phyloP scores from a whole-genome alignment of 441 rosid species.

The Euphorbia schlechtendalii region DNA sequence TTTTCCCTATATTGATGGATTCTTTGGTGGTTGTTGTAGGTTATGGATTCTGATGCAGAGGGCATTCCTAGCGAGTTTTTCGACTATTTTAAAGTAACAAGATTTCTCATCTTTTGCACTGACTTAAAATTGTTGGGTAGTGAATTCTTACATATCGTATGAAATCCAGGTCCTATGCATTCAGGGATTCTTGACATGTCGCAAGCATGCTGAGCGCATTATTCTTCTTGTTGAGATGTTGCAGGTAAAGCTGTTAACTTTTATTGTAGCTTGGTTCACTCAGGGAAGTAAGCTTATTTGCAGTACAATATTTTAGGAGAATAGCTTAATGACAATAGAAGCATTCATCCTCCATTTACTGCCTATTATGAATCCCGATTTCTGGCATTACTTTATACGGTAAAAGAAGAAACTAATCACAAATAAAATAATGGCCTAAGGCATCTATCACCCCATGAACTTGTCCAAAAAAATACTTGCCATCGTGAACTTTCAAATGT shows the following conservation, averaged over 20 bases:
- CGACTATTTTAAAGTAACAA: conserved; percentile 80
- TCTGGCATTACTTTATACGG: neutral
- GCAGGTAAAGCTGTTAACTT: conserved; percentile 48
- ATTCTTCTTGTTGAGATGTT: conserved; percentile 97
- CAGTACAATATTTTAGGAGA: neutral
- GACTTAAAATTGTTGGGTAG: neutral
- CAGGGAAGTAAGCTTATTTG: neutral
- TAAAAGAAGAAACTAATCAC: too few relatives aligned
- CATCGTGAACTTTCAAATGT: too few relatives aligned
- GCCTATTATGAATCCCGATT: neutral
- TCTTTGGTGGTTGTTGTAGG: conserved; percentile 36
- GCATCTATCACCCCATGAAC: too few relatives aligned
- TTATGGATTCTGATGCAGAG: conserved; percentile 98
- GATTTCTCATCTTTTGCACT: conserved; percentile 11
- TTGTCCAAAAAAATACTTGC: too few relatives aligned
- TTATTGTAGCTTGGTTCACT: neutral
- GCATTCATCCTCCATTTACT: neutral
- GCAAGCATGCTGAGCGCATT: conserved; percentile 95
- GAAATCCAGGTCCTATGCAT: conserved; percentile 77
- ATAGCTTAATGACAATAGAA: neutral
- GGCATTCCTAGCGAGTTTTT: conserved; percentile 97
- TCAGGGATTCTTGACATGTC: conserved; percentile 95
- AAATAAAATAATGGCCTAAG: too few relatives aligned
- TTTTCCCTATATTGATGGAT: conserved; percentile 11
- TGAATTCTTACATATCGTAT: conserved; percentile 6